Percentiles rank a stretch among this genome's conserved stretches.
These are phyloP conservation scores for Climacium dendroides DNA, from an alignment of 225 moss, liverwort and hornwort genomes.

Conservation along the genomic window DNA sequence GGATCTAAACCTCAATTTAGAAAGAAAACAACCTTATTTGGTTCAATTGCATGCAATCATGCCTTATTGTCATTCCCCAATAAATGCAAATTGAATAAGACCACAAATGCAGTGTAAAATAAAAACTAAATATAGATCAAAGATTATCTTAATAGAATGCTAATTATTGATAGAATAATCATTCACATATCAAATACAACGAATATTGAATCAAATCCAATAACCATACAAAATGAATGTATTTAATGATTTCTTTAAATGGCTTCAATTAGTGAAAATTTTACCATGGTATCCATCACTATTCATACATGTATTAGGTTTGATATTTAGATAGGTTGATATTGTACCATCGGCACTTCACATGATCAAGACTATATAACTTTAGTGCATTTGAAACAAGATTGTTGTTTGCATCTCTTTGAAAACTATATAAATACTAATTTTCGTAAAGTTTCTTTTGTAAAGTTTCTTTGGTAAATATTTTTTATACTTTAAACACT, in stretches of 20 bases:
- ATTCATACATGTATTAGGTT: background rate
- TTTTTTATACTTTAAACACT: background rate
- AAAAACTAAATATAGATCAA: background rate
- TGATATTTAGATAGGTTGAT: background rate
- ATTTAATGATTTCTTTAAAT: background rate
- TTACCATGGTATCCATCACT: background rate
- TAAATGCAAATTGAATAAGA: background rate
- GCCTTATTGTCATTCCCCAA: background rate
- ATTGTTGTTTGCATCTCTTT: background rate
- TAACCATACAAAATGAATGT: background rate
- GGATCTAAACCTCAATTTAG: background rate
- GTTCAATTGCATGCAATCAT: background rate
- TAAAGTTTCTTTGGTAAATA: background rate
- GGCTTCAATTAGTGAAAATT: background rate
- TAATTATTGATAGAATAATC: background rate
- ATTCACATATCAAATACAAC: background rate
- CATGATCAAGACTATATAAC: background rate
- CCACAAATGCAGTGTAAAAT: background rate
- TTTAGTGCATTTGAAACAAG: background rate
- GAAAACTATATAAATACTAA: background rate
- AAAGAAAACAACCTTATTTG: background rate
- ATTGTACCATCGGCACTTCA: background rate
- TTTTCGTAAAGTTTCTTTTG: background rate
- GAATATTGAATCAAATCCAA: background rate
- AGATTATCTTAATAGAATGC: background rate